Evolutionary conservation across 805 yeast species (phyloP).

Genomic region (Starmerella khaoyaiensis): DNA sequence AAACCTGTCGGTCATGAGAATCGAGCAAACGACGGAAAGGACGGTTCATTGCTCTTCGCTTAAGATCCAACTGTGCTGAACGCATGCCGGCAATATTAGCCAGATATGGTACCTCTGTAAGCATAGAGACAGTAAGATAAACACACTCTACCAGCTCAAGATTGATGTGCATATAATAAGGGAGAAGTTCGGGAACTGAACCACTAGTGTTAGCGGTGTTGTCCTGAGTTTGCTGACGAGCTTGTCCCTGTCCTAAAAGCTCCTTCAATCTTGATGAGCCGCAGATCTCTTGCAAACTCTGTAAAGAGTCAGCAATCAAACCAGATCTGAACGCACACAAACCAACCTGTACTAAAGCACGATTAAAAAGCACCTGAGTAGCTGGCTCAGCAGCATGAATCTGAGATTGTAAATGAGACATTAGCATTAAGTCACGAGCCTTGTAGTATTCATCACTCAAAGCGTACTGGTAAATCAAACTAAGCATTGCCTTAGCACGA

Average conservation of each 20-base stretch:
- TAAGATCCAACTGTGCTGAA: conserved; percentile 35
- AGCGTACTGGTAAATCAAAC: conserved; percentile 82
- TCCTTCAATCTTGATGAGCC: conserved; percentile 79
- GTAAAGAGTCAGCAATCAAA: conserved; percentile 72
- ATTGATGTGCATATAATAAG: conserved; percentile 97
- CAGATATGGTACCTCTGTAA: conserved; percentile 83
- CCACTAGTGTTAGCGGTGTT: conserved; percentile 22
- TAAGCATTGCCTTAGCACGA: conserved; percentile 72
- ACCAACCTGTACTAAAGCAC: conserved; percentile 92
- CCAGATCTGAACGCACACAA: conserved; percentile 90
- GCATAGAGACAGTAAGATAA: conserved; percentile 75
- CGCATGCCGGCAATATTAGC: conserved; percentile 45
- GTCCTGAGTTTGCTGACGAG: conserved; percentile 37
- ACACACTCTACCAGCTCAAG: conserved; percentile 89
- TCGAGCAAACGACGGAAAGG: conserved; percentile 86
- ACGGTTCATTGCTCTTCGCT: conserved; percentile 57
- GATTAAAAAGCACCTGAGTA: conserved; percentile 83
- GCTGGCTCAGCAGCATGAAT: conserved; percentile 76
- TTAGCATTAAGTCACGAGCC: conserved; percentile 79
- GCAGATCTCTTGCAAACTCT: conserved; percentile 74
- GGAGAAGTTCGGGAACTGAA: conserved; percentile 40
- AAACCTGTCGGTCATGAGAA: conserved; percentile 83
- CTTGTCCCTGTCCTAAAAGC: conserved; percentile 81
- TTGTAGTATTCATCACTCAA: conserved; percentile 68
- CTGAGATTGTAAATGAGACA: conserved; percentile 71